phyloP scores from a whole-genome alignment of 805 yeast species.

The Phaffomyces opuntiae region DNA sequence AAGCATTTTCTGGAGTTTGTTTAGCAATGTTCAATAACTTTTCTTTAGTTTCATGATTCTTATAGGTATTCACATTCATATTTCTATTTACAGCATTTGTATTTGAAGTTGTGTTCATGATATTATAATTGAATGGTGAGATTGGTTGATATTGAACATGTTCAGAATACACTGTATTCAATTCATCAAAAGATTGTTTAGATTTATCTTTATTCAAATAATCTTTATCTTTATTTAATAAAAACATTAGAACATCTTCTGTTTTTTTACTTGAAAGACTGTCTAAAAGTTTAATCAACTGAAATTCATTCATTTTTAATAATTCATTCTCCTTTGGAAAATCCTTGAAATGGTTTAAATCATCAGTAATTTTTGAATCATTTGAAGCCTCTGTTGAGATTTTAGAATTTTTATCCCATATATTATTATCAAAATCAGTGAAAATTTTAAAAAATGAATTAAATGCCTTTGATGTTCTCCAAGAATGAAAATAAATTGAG shows the following conservation, averaged over 20 bases:
- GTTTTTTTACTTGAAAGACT: constrained; percentile 9
- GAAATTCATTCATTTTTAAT: constrained; percentile 11
- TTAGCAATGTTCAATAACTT: too few relatives aligned
- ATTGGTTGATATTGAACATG: not conserved
- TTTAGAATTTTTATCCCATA: constrained; percentile 20
- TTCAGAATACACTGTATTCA: not conserved
- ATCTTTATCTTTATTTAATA: constrained; percentile 7
- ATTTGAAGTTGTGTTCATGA: too few relatives aligned
- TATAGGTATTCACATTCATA: too few relatives aligned
- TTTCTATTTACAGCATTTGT: too few relatives aligned
- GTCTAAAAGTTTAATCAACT: constrained; percentile 17
- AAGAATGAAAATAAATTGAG: constrained; percentile 53
- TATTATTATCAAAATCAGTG: constrained; percentile 22
- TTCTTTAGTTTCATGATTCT: too few relatives aligned
- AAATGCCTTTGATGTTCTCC: constrained; percentile 53
- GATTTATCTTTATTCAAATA: not conserved
- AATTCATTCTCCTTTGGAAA: constrained; percentile 23
- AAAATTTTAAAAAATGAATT: constrained; percentile 32
- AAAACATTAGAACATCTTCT: constrained; percentile 12
- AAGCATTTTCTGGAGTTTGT: too few relatives aligned
- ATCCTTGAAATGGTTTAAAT: constrained; percentile 15
- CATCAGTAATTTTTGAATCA: constrained; percentile 6
- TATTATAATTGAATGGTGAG: too few relatives aligned
- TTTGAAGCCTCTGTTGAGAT: constrained; percentile 15
- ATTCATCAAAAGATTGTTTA: not conserved